phyloP scores from a whole-genome alignment of 75 land plant genomes.

The Larix kaempferi region DNA sequence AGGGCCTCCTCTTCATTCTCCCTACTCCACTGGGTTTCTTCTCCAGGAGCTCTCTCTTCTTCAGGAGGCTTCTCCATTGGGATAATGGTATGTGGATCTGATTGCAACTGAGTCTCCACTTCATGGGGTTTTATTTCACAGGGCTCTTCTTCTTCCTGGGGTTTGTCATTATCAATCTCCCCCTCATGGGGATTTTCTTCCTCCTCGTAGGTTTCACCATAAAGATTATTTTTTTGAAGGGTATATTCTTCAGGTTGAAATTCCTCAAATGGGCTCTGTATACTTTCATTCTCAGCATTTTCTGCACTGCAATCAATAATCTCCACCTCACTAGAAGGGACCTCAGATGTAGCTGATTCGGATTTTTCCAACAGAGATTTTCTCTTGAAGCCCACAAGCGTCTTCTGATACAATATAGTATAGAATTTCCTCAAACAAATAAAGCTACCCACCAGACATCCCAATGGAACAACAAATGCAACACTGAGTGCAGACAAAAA shows the following conservation, averaged over 20 bases:
- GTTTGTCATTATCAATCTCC: neutral
- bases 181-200: neutral
- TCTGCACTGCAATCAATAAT: neutral
- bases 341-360: neutral
- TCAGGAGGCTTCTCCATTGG: neutral
- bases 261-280: neutral
- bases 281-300: neutral
- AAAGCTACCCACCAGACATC: constrained; percentile 1
- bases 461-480: constrained; percentile 2
- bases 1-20: neutral
- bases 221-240: neutral
- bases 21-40: neutral
- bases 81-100: neutral
- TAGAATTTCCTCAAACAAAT: constrained; percentile 3
- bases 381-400: neutral
- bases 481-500: neutral
- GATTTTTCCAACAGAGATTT: neutral
- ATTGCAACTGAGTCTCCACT: neutral
- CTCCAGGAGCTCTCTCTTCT: neutral
- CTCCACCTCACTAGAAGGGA: neutral
- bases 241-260: neutral
- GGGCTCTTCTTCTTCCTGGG: neutral
- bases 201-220: neutral
- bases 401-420: neutral
- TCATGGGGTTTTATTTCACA: neutral